Evolutionary conservation across 495 filamentous ascomycete genomes (phyloP), one percentile per base, ranked within the genome.

Genomic region (Pseudoneurospora amorphoporcata): DNA sequence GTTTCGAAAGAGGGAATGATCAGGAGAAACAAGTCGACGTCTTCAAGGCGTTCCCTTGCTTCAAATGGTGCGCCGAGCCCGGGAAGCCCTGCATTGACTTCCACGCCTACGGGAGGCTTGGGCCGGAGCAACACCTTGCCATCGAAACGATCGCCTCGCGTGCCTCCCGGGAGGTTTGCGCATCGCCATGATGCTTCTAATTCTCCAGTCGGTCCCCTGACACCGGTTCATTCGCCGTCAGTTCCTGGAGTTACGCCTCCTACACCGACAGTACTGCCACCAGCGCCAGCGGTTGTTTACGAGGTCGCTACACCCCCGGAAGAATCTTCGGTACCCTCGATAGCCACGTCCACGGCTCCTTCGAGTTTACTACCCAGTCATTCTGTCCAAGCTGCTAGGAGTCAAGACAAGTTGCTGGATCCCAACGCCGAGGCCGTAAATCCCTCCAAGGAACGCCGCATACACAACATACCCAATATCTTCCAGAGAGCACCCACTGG

Each of bases 111-210:
- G 37, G 85, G 88, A 73, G 93, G 93, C 8, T 86, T 99, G 43
- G 90, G 92, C 73, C 87, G 95, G 76, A 98, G 94, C 82, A 99
- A 98, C 81, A 99, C 95, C 9, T 82, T 98, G 19, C 95, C 95
- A n/a, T 95, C 94, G 3, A 95, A 96, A 79, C 92, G 90, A 83
- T 94, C 95, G 1, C 92, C 94, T 19, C 89, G 86, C 14, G 75
- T 95, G 35, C 82, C 86, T 23, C 83, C 87, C 5, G 82, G 83
- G 10, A 81, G 83, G 39, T 86, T 90, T 35, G 82, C 88, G 6
- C 58, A 69, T 43, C 77, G 76, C 9, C 69, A 72, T 35, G 80
- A 79, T 3, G 71, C 73, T 71, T 82, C 45, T 70, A 82, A 12
- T 74, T 71, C n/a, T 74, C 83, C 47, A 72, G 81, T 72, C 70